Evolutionary conservation across 257 asterid species (phyloP).

Genomic region (Henckelia pumila): DNA sequence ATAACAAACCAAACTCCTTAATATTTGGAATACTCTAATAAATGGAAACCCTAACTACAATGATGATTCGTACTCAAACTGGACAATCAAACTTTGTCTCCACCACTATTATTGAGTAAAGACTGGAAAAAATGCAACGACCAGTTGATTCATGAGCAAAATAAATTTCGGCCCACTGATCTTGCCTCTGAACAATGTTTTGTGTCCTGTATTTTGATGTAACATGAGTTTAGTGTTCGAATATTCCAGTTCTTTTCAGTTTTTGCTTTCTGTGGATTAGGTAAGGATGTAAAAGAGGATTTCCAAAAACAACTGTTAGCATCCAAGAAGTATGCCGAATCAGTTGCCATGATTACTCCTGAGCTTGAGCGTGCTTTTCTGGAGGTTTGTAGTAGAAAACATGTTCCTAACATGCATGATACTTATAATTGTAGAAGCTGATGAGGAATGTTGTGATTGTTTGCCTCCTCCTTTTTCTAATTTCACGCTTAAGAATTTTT

Average conservation of each 20-base stretch:
- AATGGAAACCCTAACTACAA: no score
- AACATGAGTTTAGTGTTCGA: slow-evolving; percentile 15
- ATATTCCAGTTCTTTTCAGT: slow-evolving; percentile 1
- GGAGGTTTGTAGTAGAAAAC: slow-evolving; percentile 48
- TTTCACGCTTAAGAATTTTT: no score
- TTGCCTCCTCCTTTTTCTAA: neutral
- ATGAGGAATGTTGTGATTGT: neutral
- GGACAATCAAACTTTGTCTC: no score
- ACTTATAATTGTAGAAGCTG: slow-evolving; percentile 16
- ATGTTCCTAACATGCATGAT: no score
- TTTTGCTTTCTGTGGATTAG: slow-evolving; percentile 36
- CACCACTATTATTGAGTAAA: no score
- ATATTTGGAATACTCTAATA: no score
- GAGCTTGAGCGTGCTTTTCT: slow-evolving; percentile 67
- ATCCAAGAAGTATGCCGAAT: slow-evolving; percentile 72
- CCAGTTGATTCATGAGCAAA: no score
- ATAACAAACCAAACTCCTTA: no score
- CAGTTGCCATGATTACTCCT: slow-evolving; percentile 61
- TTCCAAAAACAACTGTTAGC: slow-evolving; percentile 41
- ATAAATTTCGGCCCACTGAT: no score
- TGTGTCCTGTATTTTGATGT: slow-evolving; percentile 2
- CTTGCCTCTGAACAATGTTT: slow-evolving; percentile 5
- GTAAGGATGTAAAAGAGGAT: slow-evolving; percentile 42
- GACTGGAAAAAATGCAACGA: no score
- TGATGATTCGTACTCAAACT: no score